phyloP scores from a whole-genome alignment of 2,329 filamentous ascomycete genomes.

The Penicillium brevicompactum region DNA sequence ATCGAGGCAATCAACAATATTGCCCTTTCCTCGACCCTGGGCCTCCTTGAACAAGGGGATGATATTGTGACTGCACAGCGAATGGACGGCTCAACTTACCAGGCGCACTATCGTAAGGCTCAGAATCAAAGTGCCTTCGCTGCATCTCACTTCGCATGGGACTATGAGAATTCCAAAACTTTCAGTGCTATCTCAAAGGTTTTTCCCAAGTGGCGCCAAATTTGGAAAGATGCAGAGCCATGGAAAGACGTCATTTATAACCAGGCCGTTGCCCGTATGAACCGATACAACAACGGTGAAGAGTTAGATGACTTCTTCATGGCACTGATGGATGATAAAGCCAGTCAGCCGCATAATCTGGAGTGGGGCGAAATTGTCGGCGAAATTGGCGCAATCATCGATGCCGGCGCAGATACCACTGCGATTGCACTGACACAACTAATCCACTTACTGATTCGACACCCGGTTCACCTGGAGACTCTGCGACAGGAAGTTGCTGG shows the following conservation, averaged over 20 bases:
- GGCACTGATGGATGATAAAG: conserved; percentile 53
- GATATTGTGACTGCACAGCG: conserved; percentile 45
- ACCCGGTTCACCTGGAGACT: conserved; percentile 42
- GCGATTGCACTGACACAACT: conserved; percentile 55
- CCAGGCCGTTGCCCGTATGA: conserved; percentile 36
- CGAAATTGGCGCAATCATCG: conserved; percentile 44
- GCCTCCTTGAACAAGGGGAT: conserved; percentile 52
- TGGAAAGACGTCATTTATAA: conserved; percentile 53
- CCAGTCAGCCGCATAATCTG: conserved; percentile 45
- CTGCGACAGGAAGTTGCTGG: conserved; percentile 49
- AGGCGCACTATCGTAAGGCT: conserved; percentile 51
- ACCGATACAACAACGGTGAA: conserved; percentile 46
- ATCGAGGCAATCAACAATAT: conserved; percentile 59
- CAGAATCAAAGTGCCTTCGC: conserved; percentile 52
- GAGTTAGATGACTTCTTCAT: conserved; percentile 61
- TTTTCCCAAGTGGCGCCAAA: conserved; percentile 41
- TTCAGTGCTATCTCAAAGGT: conserved; percentile 49
- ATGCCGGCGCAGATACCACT: conserved; percentile 55
- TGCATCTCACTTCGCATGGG: conserved; percentile 53
- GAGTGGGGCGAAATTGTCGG: conserved; percentile 60
- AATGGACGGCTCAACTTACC: conserved; percentile 47
- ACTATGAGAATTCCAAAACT: conserved; percentile 52
- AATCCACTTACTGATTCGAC: conserved; percentile 52
- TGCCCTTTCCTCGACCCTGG: conserved; percentile 50
- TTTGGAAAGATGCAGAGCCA: conserved; percentile 38